Evolutionary conservation across 2,329 filamentous ascomycete genomes (phyloP).

Genomic region (Didymella arachidicola): DNA sequence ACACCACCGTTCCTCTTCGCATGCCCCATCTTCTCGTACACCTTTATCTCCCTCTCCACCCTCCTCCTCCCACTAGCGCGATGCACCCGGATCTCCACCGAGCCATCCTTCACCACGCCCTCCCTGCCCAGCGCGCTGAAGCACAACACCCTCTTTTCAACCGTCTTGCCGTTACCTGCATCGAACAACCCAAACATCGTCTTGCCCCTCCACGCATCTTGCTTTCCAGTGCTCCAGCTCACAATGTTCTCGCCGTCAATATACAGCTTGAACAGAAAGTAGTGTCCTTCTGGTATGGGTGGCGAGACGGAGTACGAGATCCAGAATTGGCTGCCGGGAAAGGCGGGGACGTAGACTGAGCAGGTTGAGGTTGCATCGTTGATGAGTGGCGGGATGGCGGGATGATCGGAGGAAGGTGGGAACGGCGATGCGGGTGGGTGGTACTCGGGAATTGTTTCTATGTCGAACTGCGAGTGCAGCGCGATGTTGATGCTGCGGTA

Average conservation of each 20-base stretch:
- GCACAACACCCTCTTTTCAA: constrained; percentile 55
- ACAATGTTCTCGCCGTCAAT: constrained; percentile 51
- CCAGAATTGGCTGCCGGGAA: constrained; percentile 55
- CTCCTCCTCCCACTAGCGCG: constrained; percentile 53
- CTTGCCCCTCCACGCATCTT: constrained; percentile 55
- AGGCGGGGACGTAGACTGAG: constrained; percentile 47
- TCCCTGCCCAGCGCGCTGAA: constrained; percentile 40
- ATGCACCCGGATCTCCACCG: constrained; percentile 54
- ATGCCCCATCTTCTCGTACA: constrained; percentile 29
- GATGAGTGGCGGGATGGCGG: constrained; percentile 18
- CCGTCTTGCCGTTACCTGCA: constrained; percentile 38
- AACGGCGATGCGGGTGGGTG: constrained; percentile 22
- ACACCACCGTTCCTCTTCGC: constrained; percentile 28
- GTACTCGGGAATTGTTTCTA: constrained; percentile 51
- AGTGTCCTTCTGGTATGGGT: constrained; percentile 41
- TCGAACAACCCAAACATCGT: constrained; percentile 55
- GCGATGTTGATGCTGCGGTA: constrained; percentile 51
- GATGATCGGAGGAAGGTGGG: background rate
- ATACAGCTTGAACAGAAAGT: constrained; percentile 58
- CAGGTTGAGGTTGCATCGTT: constrained; percentile 41
- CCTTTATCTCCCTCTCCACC: constrained; percentile 39
- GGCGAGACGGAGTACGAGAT: constrained; percentile 49
- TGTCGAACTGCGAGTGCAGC: constrained; percentile 54
- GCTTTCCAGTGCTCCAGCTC: constrained; percentile 55
- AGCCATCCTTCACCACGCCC: constrained; percentile 29